Percentiles rank a stretch among this genome's conserved stretches.
Conservation (phyloP, 2,329 filamentous ascomycete species). For the Calonectria crousiana region DNA sequence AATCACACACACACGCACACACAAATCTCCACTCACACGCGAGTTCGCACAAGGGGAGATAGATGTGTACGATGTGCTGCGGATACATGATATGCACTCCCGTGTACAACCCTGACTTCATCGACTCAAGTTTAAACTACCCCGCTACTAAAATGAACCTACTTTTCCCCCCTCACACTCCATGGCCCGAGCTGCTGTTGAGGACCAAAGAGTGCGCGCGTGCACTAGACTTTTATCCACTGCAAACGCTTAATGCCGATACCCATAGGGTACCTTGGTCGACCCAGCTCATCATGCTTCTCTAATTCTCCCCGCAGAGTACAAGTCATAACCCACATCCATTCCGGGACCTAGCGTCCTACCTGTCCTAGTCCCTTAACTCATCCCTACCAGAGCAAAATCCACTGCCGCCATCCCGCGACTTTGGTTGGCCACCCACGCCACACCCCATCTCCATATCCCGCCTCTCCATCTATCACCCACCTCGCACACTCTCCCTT, state of each 20-base stretch:
- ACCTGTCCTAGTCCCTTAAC: constrained; percentile 13
- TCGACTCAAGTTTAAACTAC: constrained; percentile 26
- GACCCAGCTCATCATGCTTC: not conserved
- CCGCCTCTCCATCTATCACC: constrained; percentile 13
- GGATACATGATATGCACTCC: not conserved
- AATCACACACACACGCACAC: not conserved
- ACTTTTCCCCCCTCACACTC: constrained; percentile 7
- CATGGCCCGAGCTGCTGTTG: constrained; percentile 22
- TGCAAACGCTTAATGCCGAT: constrained; percentile 25
- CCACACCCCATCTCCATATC: constrained; percentile 14
- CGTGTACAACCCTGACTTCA: not conserved
- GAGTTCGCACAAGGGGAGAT: not conserved
- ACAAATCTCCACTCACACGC: constrained; percentile 2
- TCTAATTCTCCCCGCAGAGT: not conserved
- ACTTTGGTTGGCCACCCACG: constrained; percentile 17
- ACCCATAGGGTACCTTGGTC: constrained; percentile 15
- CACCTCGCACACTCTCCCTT: not conserved
- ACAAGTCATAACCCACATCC: constrained; percentile 22
- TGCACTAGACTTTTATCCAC: constrained; percentile 17
- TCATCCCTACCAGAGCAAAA: constrained; percentile 10
- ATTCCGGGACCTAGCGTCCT: constrained; percentile 22
- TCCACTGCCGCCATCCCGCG: constrained; percentile 18
- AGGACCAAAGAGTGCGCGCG: not conserved
- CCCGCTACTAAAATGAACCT: constrained; percentile 36
- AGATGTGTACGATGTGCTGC: not conserved